Base-by-base conservation (phyloP, 306 rosid species). In the Cercis canadensis region DNA sequence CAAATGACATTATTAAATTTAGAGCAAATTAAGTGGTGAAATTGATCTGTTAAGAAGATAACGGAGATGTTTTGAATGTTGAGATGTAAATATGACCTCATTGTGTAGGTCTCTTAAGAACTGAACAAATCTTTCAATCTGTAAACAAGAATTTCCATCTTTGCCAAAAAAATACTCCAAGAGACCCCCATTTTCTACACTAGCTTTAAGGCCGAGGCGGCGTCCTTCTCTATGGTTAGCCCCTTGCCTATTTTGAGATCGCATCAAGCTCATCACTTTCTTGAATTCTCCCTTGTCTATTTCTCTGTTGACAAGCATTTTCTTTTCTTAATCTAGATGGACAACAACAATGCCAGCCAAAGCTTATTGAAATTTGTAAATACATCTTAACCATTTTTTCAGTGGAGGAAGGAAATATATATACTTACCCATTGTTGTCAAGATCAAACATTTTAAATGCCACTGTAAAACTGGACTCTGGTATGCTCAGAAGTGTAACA, bases 381-480 rank as follows among this genome's bases (percentile, higher is more conserved):
- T 13, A 78, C 10, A 33, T 2, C 36, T 50, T 16, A 34, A 13
- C 59, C 45, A 1, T 7, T 21, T 46, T 46, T 54, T 36, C 45
- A 21, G 11, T 45, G 37, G 47, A 34, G 49, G 31, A 31, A 53
- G 33, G 7, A 34, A 34, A 50, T 8, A 37, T 37, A 36, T 51
- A 50, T 58, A 60, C 83, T 13, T 55, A 89, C 92, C 95, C 96
- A 15, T 88, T 87, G 67, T 83, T 83, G 82, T 92, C 81, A 56
- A 81, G 80, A 54, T 92, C 96, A 77, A 92, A 89, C 98, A 92
- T 89, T 75, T 87, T 92, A 66, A 92, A 92, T 4, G 90, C 92
- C 79, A 84, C 90, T 13, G 87, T 66, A 60, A 92, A 89, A 72
- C 92, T 85, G 1, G 85, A 72, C 60, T 92, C 95, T 4, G 96